Percentiles rank a stretch among this genome's conserved stretches.
Evolutionary conservation across 192 early-diverging fungal genomes (phyloP).

Genomic region (Backusella westeae): DNA sequence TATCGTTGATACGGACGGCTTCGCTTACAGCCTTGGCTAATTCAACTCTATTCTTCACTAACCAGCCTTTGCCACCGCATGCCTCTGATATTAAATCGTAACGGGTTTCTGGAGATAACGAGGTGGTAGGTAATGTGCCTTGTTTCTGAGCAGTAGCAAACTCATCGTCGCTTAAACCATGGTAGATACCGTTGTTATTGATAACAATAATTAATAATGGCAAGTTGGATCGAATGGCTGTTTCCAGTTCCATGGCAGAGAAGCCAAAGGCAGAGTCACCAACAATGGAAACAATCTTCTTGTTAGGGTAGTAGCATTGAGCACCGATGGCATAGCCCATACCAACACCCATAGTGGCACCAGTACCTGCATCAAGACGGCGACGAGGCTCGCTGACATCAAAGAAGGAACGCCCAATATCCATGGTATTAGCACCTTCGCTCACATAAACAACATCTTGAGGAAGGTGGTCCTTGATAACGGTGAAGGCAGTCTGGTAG

Average conservation of each 20-base stretch:
- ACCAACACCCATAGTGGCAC: conserved; percentile 82
- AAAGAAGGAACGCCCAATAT: conserved; percentile 71
- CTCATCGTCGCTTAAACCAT: conserved; percentile 54
- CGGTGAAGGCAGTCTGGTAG: conserved; percentile 67
- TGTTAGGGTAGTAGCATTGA: conserved; percentile 49
- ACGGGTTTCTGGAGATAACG: conserved; percentile 60
- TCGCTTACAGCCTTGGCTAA: conserved; percentile 46
- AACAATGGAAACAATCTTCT: conserved; percentile 62
- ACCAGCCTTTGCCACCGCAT: conserved; percentile 58
- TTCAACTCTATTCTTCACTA: conserved; percentile 56
- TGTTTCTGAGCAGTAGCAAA: conserved; percentile 39
- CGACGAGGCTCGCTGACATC: conserved; percentile 60
- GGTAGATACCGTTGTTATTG: conserved; percentile 79
- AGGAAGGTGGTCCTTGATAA: conserved; percentile 61
- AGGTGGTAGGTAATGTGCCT: conserved; percentile 56
- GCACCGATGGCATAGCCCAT: conserved; percentile 72
- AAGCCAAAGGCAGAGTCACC: conserved; percentile 84
- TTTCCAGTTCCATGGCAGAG: conserved; percentile 77
- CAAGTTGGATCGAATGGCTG: conserved; percentile 57
- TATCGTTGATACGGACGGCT: conserved; percentile 38
- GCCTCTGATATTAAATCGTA: conserved; percentile 71
- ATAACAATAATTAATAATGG: conserved; percentile 73
- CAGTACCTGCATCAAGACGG: conserved; percentile 70
- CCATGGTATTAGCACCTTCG: conserved; percentile 81
- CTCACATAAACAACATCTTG: conserved; percentile 56